Percentiles rank a stretch among this genome's conserved stretches.
Conservation (phyloP, 106 monocot genomes). For the Chionographis japonica region DNA sequence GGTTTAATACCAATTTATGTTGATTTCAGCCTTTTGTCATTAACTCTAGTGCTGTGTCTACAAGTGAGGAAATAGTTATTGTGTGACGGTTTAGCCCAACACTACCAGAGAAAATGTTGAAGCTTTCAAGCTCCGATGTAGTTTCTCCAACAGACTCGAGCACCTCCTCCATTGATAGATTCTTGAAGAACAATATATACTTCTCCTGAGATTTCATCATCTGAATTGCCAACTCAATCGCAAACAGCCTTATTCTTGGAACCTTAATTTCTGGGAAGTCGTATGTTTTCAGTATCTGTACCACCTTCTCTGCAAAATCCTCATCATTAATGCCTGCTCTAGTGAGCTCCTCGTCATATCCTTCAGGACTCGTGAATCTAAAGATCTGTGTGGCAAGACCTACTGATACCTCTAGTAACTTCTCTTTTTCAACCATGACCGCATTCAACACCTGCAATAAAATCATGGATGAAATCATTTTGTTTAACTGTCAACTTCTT, state of each 20-base stretch:
- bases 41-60: constrained; percentile 34
- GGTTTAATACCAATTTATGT: too few species aligned
- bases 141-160: constrained; percentile 40
- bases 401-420: constrained; percentile 44
- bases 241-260: constrained; percentile 64
- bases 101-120: constrained; percentile 51
- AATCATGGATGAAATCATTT: neutral
- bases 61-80: constrained; percentile 22
- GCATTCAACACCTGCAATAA: constrained; percentile 37
- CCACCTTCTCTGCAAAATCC: constrained; percentile 26
- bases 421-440: constrained; percentile 30
- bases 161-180: constrained; percentile 15
- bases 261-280: constrained; percentile 33
- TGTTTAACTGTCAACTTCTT: neutral
- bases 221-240: constrained; percentile 39
- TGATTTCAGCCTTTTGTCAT: neutral
- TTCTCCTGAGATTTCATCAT: constrained; percentile 41
- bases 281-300: constrained; percentile 35
- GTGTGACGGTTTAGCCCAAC: constrained; percentile 34
- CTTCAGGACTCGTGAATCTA: constrained; percentile 24
- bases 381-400: constrained; percentile 56
- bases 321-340: constrained; percentile 18
- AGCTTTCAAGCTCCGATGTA: constrained; percentile 69
- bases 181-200: constrained; percentile 27
- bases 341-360: constrained; percentile 22